Evolutionary conservation across 2,329 filamentous ascomycete species (phyloP).

Genomic region (Colletotrichum spinosum): DNA sequence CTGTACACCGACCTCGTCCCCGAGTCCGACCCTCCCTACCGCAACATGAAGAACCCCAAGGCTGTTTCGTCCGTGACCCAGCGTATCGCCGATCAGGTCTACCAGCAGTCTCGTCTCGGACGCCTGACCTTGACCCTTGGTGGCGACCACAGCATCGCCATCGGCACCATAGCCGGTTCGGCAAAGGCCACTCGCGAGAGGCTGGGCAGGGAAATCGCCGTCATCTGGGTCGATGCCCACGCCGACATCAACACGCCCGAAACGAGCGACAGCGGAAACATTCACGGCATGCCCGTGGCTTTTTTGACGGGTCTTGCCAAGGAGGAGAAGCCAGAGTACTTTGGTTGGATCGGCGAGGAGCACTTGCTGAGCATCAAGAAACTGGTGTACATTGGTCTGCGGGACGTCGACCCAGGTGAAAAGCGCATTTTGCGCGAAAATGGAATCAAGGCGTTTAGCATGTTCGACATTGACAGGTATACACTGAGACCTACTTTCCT

Average conservation of each 20-base stretch:
- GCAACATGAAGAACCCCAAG: slow-evolving; percentile 93
- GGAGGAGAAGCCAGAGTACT: slow-evolving; percentile 81
- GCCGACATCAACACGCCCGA: slow-evolving; percentile 98
- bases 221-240: slow-evolving; percentile 99
- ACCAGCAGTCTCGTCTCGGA: slow-evolving; percentile 84
- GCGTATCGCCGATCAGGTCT: slow-evolving; percentile 85
- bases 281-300: slow-evolving; percentile 97
- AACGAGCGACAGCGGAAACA: slow-evolving; percentile 88
- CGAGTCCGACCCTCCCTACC: slow-evolving; percentile 78
- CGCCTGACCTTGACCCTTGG: slow-evolving; percentile 93
- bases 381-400: slow-evolving; percentile 94
- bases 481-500: not conserved
- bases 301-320: slow-evolving; percentile 89
- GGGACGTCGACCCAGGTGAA: slow-evolving; percentile 93
- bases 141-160: slow-evolving; percentile 96
- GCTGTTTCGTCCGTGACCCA: slow-evolving; percentile 88
- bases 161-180: slow-evolving; percentile 90
- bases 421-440: slow-evolving; percentile 91
- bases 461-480: slow-evolving; percentile 91
- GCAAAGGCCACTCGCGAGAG: slow-evolving; percentile 89
- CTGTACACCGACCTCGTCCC: slow-evolving; percentile 83
- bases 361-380: slow-evolving; percentile 79
- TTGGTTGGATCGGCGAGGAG: slow-evolving; percentile 88
- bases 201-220: slow-evolving; percentile 83
- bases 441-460: slow-evolving; percentile 94